Percentiles rank a stretch among this genome's conserved stretches.
Evolutionary conservation across 2,329 filamentous ascomycete species (phyloP).

Genomic region (Nemania bipapillata): DNA sequence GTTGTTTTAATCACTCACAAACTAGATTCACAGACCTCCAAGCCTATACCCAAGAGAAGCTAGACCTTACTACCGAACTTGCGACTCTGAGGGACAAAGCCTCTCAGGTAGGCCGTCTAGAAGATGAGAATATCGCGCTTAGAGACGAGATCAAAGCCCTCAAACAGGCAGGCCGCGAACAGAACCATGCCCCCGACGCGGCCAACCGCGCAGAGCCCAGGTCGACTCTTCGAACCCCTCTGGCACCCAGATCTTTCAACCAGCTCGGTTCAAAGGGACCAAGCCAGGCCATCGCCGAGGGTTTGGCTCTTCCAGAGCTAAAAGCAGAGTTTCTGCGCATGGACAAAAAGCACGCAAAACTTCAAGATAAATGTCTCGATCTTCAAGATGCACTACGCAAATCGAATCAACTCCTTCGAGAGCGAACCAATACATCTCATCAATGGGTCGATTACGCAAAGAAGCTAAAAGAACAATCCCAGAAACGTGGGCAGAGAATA

Average conservation of each 20-base stretch:
- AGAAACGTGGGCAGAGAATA: slow-evolving; percentile 53
- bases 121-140: slow-evolving; percentile 58
- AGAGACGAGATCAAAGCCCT: slow-evolving; percentile 53
- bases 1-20: slow-evolving; percentile 6
- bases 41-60: slow-evolving; percentile 39
- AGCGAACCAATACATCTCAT: slow-evolving; percentile 57
- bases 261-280: slow-evolving; percentile 36
- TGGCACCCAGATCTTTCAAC: slow-evolving; percentile 46
- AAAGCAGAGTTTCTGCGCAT: slow-evolving; percentile 54
- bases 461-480: slow-evolving; percentile 52
- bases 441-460: slow-evolving; percentile 60
- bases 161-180: slow-evolving; percentile 36
- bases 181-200: slow-evolving; percentile 15
- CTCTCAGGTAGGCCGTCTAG: slow-evolving; percentile 52
- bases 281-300: slow-evolving; percentile 36
- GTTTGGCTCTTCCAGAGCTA: slow-evolving; percentile 40
- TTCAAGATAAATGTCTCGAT: slow-evolving; percentile 48
- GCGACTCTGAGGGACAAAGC: slow-evolving; percentile 50
- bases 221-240: slow-evolving; percentile 42
- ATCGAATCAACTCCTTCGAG: slow-evolving; percentile 55
- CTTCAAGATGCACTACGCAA: slow-evolving; percentile 44
- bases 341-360: slow-evolving; percentile 55
- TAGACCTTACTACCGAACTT: slow-evolving; percentile 51
- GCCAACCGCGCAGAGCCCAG: slow-evolving; percentile 16
- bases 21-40: slow-evolving; percentile 30